phyloP scores from a whole-genome alignment of 495 filamentous ascomycete genomes.

The Platismatia glauca region DNA sequence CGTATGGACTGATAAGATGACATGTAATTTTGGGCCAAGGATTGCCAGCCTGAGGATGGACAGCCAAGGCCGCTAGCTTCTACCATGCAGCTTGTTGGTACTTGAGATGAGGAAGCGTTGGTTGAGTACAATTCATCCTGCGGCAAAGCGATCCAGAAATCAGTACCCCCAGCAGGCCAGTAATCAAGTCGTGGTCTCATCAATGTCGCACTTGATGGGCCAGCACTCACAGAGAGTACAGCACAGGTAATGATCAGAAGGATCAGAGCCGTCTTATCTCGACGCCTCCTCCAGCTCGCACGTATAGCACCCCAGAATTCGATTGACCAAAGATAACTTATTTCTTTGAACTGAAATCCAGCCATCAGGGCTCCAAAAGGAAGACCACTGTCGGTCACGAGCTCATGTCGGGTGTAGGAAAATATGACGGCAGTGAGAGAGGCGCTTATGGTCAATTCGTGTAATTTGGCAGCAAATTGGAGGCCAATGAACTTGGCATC shows the following conservation, averaged over 20 bases:
- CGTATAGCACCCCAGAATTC: conserved; percentile 19
- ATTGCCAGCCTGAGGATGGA: conserved; percentile 10
- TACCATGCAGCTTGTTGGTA: conserved; percentile 8
- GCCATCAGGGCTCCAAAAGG: conserved; percentile 22
- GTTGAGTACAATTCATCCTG: conserved; percentile 17
- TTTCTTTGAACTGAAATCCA: conserved; percentile 19
- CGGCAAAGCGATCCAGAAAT: conserved; percentile 22
- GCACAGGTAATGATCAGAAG: conserved; percentile 5
- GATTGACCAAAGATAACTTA: conserved; percentile 25
- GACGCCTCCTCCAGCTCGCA: conserved; percentile 2
- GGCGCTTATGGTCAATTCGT: conserved; percentile 23
- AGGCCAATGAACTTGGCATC: conserved; percentile 12
- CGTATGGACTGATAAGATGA: conserved; percentile 2
- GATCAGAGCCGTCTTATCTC: background rate
- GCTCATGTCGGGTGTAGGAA: conserved; percentile 16
- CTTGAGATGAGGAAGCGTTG: conserved; percentile 4
- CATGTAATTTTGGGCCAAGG: conserved; percentile 5
- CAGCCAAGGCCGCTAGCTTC: conserved; percentile 6
- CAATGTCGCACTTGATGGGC: conserved; percentile 23
- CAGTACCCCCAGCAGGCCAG: conserved; percentile 23
- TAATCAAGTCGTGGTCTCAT: conserved; percentile 20
- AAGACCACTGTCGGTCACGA: conserved; percentile 9
- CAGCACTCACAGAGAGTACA: conserved; percentile 16
- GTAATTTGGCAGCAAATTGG: conserved; percentile 26
- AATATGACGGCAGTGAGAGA: conserved; percentile 23